Percentiles rank a stretch among this genome's conserved stretches.
Evolutionary conservation across 1,284 basidiomycete species (phyloP).

Genomic region (Garcileccinum viscosum): DNA sequence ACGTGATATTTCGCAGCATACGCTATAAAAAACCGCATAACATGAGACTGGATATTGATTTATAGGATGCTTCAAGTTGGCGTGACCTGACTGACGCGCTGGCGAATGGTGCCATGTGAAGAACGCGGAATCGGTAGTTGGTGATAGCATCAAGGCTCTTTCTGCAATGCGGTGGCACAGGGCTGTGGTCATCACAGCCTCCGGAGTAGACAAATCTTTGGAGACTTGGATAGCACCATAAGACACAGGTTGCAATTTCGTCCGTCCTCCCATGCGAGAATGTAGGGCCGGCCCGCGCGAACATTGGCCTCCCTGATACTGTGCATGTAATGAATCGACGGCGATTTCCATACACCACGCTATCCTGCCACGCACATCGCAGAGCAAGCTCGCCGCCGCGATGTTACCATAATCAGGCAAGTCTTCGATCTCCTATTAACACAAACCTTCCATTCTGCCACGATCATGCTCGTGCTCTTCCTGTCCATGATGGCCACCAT

Average conservation of each 20-base stretch:
- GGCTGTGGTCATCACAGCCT: neutral
- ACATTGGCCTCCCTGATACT: neutral
- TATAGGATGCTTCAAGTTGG: too few species aligned
- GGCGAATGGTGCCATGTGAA: neutral
- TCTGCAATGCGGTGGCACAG: neutral
- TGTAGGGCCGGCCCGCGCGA: neutral
- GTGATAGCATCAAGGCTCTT: neutral
- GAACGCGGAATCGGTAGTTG: neutral
- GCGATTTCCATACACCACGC: constrained; percentile 22
- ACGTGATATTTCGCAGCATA: too few species aligned
- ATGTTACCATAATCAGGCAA: neutral
- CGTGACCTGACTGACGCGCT: too few species aligned
- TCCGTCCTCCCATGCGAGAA: neutral
- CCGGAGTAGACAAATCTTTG: too few species aligned
- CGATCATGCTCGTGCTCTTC: constrained; percentile 27
- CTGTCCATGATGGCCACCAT: constrained; percentile 27
- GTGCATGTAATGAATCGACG: neutral
- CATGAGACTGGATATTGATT: too few species aligned
- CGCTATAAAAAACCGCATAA: too few species aligned
- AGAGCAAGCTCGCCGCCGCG: constrained; percentile 7
- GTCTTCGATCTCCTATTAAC: neutral
- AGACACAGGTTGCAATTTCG: neutral
- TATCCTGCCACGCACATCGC: neutral
- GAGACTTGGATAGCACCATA: neutral
- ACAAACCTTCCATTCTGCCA: constrained; percentile 26